These are phyloP conservation scores for Pyrenochaeta sp. DNA, from an alignment of 2,329 filamentous ascomycete genomes.

Conservation along the genomic window DNA sequence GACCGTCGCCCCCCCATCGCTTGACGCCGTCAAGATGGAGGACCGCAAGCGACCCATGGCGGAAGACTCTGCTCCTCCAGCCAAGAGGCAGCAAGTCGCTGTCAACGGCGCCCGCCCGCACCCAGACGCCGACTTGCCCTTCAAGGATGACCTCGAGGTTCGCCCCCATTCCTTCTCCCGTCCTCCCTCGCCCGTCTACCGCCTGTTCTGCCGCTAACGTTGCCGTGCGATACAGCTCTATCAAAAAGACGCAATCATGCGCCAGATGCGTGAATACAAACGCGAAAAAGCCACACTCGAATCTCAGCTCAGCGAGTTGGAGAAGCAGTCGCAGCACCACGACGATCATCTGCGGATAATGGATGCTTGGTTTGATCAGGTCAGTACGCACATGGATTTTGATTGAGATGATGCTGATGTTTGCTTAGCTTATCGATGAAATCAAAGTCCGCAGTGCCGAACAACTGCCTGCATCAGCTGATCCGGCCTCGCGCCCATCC, in stretches of 20 bases:
- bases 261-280: slow-evolving; percentile 98
- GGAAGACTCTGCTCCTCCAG: slow-evolving; percentile 86
- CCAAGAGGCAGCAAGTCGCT: slow-evolving; percentile 79
- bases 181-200: slow-evolving; percentile 22
- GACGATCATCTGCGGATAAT: slow-evolving; percentile 91
- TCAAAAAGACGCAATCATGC: slow-evolving; percentile 94
- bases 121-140: slow-evolving; percentile 72
- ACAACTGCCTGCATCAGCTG: slow-evolving; percentile 29
- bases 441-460: slow-evolving; percentile 54
- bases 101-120: slow-evolving; percentile 78
- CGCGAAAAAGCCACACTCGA: slow-evolving; percentile 85
- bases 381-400: slow-evolving; percentile 54
- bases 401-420: slow-evolving; percentile 33
- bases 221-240: slow-evolving; percentile 67
- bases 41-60: slow-evolving; percentile 96
- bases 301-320: slow-evolving; percentile 78
- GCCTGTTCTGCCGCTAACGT: slow-evolving; percentile 42
- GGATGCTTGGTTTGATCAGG: slow-evolving; percentile 94
- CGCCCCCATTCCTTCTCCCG: slow-evolving; percentile 59
- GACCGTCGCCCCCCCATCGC: slow-evolving; percentile 77
- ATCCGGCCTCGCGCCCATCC: slow-evolving; percentile 34
- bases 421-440: slow-evolving; percentile 56
- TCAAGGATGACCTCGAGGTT: slow-evolving; percentile 76
- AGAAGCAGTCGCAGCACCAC: slow-evolving; percentile 80
- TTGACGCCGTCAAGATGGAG: slow-evolving; percentile 93